phyloP scores from a whole-genome alignment of 2,329 filamentous ascomycete species.

The Ophiobolus disseminans region DNA sequence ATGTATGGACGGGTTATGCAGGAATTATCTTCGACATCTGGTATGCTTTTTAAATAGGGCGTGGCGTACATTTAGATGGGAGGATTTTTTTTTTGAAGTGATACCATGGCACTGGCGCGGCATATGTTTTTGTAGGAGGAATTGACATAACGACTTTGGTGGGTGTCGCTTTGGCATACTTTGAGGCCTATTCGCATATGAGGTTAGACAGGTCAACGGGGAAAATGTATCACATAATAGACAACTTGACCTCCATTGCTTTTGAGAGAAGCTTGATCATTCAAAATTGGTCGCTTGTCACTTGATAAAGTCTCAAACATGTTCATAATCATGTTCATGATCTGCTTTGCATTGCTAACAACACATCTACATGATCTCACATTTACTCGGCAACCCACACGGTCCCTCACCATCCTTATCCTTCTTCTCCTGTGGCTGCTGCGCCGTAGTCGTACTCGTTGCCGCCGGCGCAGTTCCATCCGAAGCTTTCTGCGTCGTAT shows the following conservation, averaged over 20 bases:
- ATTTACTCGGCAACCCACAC: conserved; percentile 80
- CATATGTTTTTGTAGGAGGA: background rate
- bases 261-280: too few species aligned
- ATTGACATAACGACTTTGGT: too few species aligned
- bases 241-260: too few species aligned
- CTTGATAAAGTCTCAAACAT: background rate
- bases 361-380: conserved; percentile 67
- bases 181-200: background rate
- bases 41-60: conserved; percentile 3
- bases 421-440: conserved; percentile 37
- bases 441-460: conserved; percentile 24
- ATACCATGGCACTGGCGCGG: conserved; percentile 18
- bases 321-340: too few species aligned
- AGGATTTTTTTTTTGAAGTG: conserved; percentile 5
- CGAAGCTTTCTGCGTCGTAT: conserved; percentile 2
- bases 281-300: too few species aligned
- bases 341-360: too few species aligned
- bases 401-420: conserved; percentile 67
- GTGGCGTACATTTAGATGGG: conserved; percentile 7
- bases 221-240: too few species aligned
- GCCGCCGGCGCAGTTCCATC: conserved; percentile 20
- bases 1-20: conserved; percentile 21
- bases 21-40: conserved; percentile 8
- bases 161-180: too few species aligned
- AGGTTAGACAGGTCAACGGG: too few species aligned